These are phyloP conservation scores for Trichoderma asperelloides DNA, from an alignment of 495 filamentous ascomycete genomes.

Conservation along the genomic window DNA sequence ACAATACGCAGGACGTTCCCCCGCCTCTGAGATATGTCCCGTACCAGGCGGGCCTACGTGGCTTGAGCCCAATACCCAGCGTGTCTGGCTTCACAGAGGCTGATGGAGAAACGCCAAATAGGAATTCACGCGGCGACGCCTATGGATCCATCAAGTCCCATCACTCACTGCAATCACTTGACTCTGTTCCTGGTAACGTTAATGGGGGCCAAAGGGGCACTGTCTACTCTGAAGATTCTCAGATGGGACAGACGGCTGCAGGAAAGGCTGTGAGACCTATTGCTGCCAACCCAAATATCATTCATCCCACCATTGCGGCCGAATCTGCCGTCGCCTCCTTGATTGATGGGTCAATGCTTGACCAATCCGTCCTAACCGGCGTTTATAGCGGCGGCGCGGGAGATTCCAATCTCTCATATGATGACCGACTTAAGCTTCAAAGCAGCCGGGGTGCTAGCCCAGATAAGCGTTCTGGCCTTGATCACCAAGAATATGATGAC, in stretches of 20 bases:
- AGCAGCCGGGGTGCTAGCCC: constrained; percentile 24
- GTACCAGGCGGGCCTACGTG: constrained; percentile 50
- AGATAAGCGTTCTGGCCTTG: constrained; percentile 25
- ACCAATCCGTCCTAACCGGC: constrained; percentile 60
- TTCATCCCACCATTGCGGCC: constrained; percentile 59
- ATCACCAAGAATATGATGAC: constrained; percentile 22
- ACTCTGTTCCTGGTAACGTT: constrained; percentile 31
- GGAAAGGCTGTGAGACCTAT: constrained; percentile 60
- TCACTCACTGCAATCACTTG: constrained; percentile 23
- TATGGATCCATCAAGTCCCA: constrained; percentile 35
- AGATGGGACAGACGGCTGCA: constrained; percentile 51
- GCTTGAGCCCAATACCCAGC: constrained; percentile 80
- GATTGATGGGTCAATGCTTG: constrained; percentile 72
- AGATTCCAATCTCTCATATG: constrained; percentile 31
- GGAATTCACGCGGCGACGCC: constrained; percentile 37
- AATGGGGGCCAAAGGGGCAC: constrained; percentile 40
- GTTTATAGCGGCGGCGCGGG: constrained; percentile 26
- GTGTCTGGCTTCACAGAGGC: constrained; percentile 64
- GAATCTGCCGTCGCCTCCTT: constrained; percentile 86
- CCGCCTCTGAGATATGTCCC: constrained; percentile 47
- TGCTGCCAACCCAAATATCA: constrained; percentile 64
- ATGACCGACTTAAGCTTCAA: constrained; percentile 18
- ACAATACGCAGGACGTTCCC: constrained; percentile 45
- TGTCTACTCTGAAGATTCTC: constrained; percentile 61
- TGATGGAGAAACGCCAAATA: constrained; percentile 36